Evolutionary conservation across 208 protist species (phyloP), one percentile per base, ranked within the genome.

Genomic region (Hexamita inflata): DNA sequence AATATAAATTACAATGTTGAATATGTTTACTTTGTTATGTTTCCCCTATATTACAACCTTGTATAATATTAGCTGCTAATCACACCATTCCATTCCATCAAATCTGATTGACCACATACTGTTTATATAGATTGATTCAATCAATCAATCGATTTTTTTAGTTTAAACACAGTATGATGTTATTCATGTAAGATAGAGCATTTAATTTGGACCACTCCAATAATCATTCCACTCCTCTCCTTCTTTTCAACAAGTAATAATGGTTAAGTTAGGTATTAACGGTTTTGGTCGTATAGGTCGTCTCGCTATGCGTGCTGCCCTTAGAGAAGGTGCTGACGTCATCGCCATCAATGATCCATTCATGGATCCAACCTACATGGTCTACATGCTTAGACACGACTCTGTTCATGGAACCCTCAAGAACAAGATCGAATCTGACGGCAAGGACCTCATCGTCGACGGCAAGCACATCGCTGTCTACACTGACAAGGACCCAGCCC

Each of bases 211-310:
- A n/a, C n/a, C n/a, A n/a, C n/a, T n/a, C n/a, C n/a, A 59, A 59
- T 29, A 19, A 28, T 28, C 57, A 59, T 19, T 19, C 24, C 57
- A 28, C 57, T 59, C 57, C 24, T 19, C 57, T 59, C 28, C 28
- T 59, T 28, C 28, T 28, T 19, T 19, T 19, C 19, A 59, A 28
- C 24, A 59, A 59, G 34, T 38, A 66, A 66, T n/a, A 38, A 35
- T 45, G 45, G 58, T 66, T 66, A 58, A 42, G 11, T 1, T 76
- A 19, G 73, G 73, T n/a, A 76, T 76, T 59, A 96, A 95, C 83
- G 93, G 93, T 73, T 97, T 97, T 80, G 92, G 92, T 74, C 81
- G 90, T 64, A 88, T 95, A 68, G 94, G 94, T 58, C 85, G 91
- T 53, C 64, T 94, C 7, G 90, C 94, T 35, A 77, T 93, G 35